Evolutionary conservation across 345 rosid genomes (phyloP).

Genomic region (Populus simonii): DNA sequence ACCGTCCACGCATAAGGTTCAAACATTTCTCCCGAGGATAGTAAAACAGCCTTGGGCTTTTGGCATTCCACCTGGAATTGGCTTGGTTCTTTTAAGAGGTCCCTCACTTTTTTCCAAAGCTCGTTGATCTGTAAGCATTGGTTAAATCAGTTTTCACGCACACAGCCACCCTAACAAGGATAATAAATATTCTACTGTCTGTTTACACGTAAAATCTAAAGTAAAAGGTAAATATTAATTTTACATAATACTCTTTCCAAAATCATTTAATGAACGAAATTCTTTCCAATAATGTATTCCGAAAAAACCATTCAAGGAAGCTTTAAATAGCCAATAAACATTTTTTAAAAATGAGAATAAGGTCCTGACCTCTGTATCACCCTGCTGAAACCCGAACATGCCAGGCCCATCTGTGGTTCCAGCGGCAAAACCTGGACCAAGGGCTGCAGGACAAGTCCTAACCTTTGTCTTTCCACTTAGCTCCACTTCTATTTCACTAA

Average conservation of each 20-base stretch:
- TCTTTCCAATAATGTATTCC: background rate
- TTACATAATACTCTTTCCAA: too few relatives aligned
- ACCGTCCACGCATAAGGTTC: conserved; percentile 59
- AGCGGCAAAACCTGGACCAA: conserved; percentile 62
- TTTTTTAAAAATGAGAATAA: background rate
- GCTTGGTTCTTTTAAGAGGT: conserved; percentile 48
- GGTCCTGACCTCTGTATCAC: conserved; percentile 46
- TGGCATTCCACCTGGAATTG: conserved; percentile 51
- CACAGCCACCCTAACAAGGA: too few relatives aligned
- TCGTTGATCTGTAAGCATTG: conserved; percentile 35
- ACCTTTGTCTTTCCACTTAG: conserved; percentile 25
- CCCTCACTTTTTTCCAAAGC: conserved; percentile 44
- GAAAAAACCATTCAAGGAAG: background rate
- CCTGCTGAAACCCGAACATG: conserved; percentile 54
- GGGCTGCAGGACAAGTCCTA: conserved; percentile 50
- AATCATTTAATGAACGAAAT: background rate
- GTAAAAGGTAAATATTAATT: too few relatives aligned
- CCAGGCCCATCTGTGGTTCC: conserved; percentile 68
- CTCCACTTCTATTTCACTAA: conserved; percentile 47
- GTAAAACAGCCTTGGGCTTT: conserved; percentile 50
- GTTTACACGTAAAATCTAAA: too few relatives aligned
- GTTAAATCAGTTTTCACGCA: background rate
- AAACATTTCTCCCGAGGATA: conserved; percentile 57
- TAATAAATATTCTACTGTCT: too few relatives aligned
- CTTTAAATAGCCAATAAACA: background rate